Evolutionary conservation across 78 protist species (phyloP).

Genomic region (Paratrimastix pyriformis): DNA sequence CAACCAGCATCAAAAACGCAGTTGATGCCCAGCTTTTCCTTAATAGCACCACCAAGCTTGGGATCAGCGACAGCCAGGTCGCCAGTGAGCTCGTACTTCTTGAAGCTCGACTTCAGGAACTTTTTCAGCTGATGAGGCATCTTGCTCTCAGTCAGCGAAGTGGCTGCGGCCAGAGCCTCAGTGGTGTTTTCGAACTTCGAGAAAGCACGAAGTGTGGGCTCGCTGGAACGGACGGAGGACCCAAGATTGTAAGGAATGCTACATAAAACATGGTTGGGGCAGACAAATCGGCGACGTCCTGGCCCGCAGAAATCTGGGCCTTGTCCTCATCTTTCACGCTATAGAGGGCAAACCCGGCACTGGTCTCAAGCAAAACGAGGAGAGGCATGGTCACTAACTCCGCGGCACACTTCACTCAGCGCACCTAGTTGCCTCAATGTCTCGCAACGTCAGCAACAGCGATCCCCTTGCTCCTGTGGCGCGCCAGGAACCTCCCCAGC

Average conservation of each 20-base stretch:
- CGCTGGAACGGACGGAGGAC: not conserved
- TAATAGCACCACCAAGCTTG: conserved; percentile 77
- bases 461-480: too few relatives aligned
- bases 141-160: conserved; percentile 68
- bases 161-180: conserved; percentile 82
- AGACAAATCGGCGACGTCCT: not conserved
- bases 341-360: conserved; percentile 11
- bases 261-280: not conserved
- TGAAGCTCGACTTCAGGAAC: conserved; percentile 69
- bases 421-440: too few relatives aligned
- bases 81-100: conserved; percentile 43
- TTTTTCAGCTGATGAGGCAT: conserved; percentile 59
- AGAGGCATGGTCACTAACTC: too few relatives aligned
- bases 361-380: conserved; percentile 9
- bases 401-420: too few relatives aligned
- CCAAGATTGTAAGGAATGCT: not conserved
- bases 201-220: conserved; percentile 36
- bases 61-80: conserved; percentile 74
- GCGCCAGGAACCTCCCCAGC: too few relatives aligned
- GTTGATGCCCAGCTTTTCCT: conserved; percentile 53
- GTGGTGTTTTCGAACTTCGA: conserved; percentile 63
- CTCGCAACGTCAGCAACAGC: too few relatives aligned
- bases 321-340: not conserved
- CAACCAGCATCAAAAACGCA: conserved; percentile 35
- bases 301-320: not conserved